phyloP scores from a whole-genome alignment of 2,329 filamentous ascomycete species.

The Fulvia fulva region DNA sequence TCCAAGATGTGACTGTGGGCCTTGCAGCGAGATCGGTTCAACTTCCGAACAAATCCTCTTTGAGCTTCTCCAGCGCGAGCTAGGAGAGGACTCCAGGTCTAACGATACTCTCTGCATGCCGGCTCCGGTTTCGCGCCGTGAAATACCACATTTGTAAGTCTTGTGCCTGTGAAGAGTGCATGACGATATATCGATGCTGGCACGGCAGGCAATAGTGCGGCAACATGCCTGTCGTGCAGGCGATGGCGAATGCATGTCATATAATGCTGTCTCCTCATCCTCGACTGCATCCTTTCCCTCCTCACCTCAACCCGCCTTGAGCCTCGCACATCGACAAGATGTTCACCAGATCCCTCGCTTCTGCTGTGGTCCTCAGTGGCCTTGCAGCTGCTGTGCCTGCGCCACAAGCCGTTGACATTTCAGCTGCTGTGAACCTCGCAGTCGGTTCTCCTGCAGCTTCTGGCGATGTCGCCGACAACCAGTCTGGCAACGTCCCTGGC shows the following conservation, averaged over 20 bases:
- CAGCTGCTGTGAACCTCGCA: background rate
- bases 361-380: constrained; percentile 35
- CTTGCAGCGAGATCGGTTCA: background rate
- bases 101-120: background rate
- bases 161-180: background rate
- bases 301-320: background rate
- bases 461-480: constrained; percentile 20
- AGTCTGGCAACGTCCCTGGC: constrained; percentile 34
- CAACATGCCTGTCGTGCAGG: constrained; percentile 10
- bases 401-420: constrained; percentile 17
- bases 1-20: background rate
- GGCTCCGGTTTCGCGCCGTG: background rate
- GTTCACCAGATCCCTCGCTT: constrained; percentile 34
- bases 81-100: background rate
- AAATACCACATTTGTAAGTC: background rate
- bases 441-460: background rate
- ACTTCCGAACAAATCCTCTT: background rate
- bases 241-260: constrained; percentile 2
- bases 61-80: background rate
- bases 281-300: background rate
- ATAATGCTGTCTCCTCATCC: background rate
- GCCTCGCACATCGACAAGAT: constrained; percentile 29
- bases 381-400: constrained; percentile 35
- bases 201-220: background rate
- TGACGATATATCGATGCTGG: background rate